Conservation (phyloP, 208 protist species). For the Crithidia thermophila region DNA sequence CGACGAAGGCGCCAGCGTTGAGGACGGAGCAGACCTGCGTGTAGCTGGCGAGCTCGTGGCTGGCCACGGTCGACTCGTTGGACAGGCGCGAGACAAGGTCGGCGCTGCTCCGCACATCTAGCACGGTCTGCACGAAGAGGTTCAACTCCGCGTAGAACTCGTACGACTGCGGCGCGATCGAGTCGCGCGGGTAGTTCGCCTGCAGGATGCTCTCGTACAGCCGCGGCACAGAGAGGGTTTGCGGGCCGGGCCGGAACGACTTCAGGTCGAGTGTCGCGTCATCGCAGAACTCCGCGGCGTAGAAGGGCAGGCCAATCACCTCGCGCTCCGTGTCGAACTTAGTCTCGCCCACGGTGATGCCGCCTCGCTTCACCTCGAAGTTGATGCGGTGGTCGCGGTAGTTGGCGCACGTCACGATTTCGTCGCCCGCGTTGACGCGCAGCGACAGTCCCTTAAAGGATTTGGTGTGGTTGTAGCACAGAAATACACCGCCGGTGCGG, state of each 20-base stretch:
- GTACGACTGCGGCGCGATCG: constrained; percentile 36
- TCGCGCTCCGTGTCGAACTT: constrained; percentile 58
- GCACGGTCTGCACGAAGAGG: constrained; percentile 57
- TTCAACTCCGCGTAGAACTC: constrained; percentile 89
- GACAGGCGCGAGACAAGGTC: constrained; percentile 20
- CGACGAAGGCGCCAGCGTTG: constrained; percentile 51
- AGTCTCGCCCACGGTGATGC: constrained; percentile 52
- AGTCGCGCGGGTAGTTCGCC: constrained; percentile 32
- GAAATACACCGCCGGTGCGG: constrained; percentile 63
- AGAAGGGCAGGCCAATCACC: constrained; percentile 66
- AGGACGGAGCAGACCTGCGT: constrained; percentile 56
- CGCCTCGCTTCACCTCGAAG: constrained; percentile 60
- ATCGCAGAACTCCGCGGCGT: constrained; percentile 50
- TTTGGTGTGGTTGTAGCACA: constrained; percentile 52
- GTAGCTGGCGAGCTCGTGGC: constrained; percentile 76
- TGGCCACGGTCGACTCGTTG: constrained; percentile 31
- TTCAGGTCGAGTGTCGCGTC: constrained; percentile 61
- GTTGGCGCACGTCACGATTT: constrained; percentile 64
- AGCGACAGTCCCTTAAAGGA: constrained; percentile 33
- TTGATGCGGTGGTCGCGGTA: constrained; percentile 62
- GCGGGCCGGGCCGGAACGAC: constrained; percentile 36
- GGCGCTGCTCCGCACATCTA: constrained; percentile 23
- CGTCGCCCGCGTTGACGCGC: constrained; percentile 58
- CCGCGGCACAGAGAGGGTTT: constrained; percentile 45
- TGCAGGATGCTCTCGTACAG: constrained; percentile 59